Evolutionary conservation across 2,329 filamentous ascomycete genomes (phyloP).

Genomic region (Penicillium palitans): DNA sequence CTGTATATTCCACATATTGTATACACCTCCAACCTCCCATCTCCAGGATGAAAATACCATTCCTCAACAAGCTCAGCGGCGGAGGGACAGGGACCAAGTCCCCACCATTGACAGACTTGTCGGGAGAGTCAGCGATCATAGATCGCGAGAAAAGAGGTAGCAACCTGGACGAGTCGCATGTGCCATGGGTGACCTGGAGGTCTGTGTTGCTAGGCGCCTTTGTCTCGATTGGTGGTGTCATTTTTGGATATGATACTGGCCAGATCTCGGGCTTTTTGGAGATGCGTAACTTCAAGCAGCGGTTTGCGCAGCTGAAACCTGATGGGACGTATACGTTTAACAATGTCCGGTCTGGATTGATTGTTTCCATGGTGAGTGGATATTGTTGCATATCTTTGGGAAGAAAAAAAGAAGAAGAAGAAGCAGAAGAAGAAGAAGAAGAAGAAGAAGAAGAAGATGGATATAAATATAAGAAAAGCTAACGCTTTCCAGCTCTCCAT

Average conservation of each 20-base stretch:
- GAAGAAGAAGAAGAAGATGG: background rate
- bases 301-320: slow-evolving; percentile 38
- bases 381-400: background rate
- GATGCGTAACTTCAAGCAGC: slow-evolving; percentile 44
- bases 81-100: slow-evolving; percentile 1
- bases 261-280: slow-evolving; percentile 48
- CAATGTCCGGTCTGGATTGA: slow-evolving; percentile 45
- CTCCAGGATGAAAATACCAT: slow-evolving; percentile 16
- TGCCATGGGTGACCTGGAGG: slow-evolving; percentile 40
- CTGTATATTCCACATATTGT: background rate
- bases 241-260: slow-evolving; percentile 48
- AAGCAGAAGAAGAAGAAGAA: no score
- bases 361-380: slow-evolving; percentile 39
- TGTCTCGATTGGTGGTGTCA: slow-evolving; percentile 49
- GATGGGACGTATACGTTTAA: slow-evolving; percentile 40
- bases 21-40: background rate
- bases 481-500: slow-evolving; percentile 36
- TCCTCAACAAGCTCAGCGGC: slow-evolving; percentile 9
- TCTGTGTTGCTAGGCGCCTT: slow-evolving; percentile 43
- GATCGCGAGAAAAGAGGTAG: slow-evolving; percentile 21
- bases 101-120: slow-evolving; percentile 16
- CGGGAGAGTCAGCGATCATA: background rate
- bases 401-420: no score
- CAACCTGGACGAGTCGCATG: slow-evolving; percentile 27
- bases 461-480: background rate